Conservation (phyloP, 768 basidiomycete species). For the Royoungia palumana region DNA sequence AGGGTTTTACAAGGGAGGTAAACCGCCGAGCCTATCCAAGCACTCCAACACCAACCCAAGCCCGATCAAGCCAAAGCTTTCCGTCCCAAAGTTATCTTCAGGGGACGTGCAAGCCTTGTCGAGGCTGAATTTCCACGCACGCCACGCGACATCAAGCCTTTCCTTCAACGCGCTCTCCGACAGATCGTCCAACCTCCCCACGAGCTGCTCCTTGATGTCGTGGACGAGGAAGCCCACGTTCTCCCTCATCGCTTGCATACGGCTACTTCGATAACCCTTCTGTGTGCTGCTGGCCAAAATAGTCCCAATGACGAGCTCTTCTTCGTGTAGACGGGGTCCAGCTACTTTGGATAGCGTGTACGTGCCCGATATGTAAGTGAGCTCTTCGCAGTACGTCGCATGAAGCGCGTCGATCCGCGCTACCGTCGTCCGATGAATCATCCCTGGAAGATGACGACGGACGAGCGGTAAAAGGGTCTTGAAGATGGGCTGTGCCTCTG, state of each 20-base stretch:
- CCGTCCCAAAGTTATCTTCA: slow-evolving; percentile 42
- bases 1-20: slow-evolving; percentile 21
- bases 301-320: slow-evolving; percentile 71
- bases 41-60: slow-evolving; percentile 58
- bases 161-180: slow-evolving; percentile 30
- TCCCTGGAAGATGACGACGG: slow-evolving; percentile 14
- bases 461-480: slow-evolving; percentile 21
- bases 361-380: slow-evolving; percentile 65
- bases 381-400: slow-evolving; percentile 53
- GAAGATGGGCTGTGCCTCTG: slow-evolving; percentile 33
- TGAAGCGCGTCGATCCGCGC: slow-evolving; percentile 18
- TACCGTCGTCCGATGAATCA: not conserved
- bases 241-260: slow-evolving; percentile 59
- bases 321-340: slow-evolving; percentile 57
- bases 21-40: slow-evolving; percentile 41
- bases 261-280: slow-evolving; percentile 53
- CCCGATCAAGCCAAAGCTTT: slow-evolving; percentile 68
- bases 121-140: slow-evolving; percentile 58
- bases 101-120: slow-evolving; percentile 29
- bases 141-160: slow-evolving; percentile 56
- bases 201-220: slow-evolving; percentile 41
- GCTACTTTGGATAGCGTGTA: slow-evolving; percentile 61
- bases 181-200: slow-evolving; percentile 29
- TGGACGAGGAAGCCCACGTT: slow-evolving; percentile 51
- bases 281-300: slow-evolving; percentile 71